phyloP scores from a whole-genome alignment of 345 rosid genomes.

The Clausena lansium region DNA sequence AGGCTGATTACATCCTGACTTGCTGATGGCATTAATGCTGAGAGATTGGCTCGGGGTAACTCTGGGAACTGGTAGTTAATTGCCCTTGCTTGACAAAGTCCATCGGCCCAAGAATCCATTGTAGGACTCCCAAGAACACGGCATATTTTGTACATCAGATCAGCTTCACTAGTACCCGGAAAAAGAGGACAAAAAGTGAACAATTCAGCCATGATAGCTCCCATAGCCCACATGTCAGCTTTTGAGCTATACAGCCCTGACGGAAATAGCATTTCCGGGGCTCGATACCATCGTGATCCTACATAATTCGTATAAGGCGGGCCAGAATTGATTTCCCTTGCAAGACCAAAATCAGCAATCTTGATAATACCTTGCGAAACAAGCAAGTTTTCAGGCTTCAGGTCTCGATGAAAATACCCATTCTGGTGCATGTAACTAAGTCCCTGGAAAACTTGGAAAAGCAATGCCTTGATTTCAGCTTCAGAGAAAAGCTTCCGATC shows the following conservation, averaged over 20 bases:
- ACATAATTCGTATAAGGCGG: not conserved
- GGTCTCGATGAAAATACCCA: conserved; percentile 92
- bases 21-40: conserved; percentile 54
- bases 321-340: not conserved
- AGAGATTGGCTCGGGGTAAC: conserved; percentile 52
- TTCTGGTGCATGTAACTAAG: conserved; percentile 75
- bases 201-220: conserved; percentile 90
- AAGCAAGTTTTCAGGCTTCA: conserved; percentile 88
- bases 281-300: not conserved
- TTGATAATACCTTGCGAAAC: conserved; percentile 63
- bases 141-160: conserved; percentile 89
- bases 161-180: conserved; percentile 84
- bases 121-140: conserved; percentile 77
- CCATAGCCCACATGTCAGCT: conserved; percentile 43
- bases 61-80: conserved; percentile 58
- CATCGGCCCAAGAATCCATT: conserved; percentile 65
- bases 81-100: conserved; percentile 12
- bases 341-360: conserved; percentile 85
- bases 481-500: conserved; percentile 60
- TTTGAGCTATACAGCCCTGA: not conserved
- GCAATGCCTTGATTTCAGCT: conserved; percentile 70
- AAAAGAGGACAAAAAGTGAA: conserved; percentile 72
- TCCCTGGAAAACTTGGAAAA: conserved; percentile 90
- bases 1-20: conserved; percentile 60
- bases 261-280: not conserved